Conservation (phyloP, 345 rosid genomes). For the Pistacia integerrima region DNA sequence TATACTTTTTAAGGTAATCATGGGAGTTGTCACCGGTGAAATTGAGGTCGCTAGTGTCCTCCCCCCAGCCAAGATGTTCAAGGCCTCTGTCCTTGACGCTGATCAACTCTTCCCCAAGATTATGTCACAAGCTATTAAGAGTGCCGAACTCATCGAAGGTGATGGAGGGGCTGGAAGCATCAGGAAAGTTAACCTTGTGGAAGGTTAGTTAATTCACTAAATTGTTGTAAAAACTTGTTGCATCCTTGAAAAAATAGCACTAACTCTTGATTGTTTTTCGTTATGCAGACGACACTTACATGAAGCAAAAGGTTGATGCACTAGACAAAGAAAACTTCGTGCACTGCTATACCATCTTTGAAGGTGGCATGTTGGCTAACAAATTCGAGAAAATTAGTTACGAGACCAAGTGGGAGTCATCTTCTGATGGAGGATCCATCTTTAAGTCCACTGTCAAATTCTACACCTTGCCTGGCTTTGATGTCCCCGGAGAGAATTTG, state of each 20-base stretch:
- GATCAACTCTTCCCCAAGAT: constrained; percentile 36
- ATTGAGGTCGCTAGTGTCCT: constrained; percentile 25
- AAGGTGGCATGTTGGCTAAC: too few species aligned
- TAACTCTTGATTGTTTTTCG: neutral
- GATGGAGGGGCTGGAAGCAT: constrained; percentile 46
- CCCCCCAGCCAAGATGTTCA: constrained; percentile 36
- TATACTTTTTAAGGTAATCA: neutral
- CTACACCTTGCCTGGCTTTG: neutral
- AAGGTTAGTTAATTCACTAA: constrained; percentile 19
- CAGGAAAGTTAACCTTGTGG: constrained; percentile 30
- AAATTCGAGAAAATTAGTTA: neutral
- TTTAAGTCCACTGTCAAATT: neutral
- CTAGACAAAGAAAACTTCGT: neutral
- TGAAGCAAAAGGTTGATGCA: neutral
- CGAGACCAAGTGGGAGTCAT: constrained; percentile 23
- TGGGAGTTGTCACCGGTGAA: constrained; percentile 31
- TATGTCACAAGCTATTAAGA: constrained; percentile 36
- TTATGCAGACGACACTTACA: constrained; percentile 18
- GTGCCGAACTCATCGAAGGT: constrained; percentile 34
- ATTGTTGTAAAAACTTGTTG: too few species aligned
- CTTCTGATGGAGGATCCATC: constrained; percentile 12
- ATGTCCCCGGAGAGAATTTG: too few species aligned
- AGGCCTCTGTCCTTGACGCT: constrained; percentile 31
- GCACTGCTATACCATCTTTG: too few species aligned
- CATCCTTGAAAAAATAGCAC: too few species aligned